Evolutionary conservation across 768 basidiomycete genomes (phyloP), one percentile per base, ranked within the genome.

Genomic region (Suillus occidentalis): DNA sequence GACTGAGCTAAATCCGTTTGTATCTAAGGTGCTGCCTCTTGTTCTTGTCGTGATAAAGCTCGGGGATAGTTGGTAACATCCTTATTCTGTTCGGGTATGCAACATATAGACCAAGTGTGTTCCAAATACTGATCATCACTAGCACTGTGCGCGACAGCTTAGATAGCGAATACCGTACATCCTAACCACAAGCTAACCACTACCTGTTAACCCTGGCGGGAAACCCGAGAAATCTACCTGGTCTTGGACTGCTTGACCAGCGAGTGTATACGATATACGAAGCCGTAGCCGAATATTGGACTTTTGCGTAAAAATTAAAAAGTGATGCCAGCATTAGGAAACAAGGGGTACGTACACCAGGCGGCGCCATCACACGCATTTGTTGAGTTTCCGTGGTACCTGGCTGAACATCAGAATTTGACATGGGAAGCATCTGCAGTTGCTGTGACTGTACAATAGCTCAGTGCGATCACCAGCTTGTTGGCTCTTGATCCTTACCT

Each of bases 391-490:
- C 97, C 18, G 87, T 85, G 10, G 87, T 79, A 1, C 95, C 94
- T 0, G 93, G 89, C 40, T 78, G 79, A 50, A 99, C 83, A 61
- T 86, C 89, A 13, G 89, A 82, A 75, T 89, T 95, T 6, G 95
- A 95, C 91, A 99, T 98, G 7, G 97, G 94, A 64, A 95, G 83
- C 97, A 99, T 99, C 76, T 98, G 96, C 63, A 99, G 77, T 75
- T 97, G 95, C 78, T 97, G 96, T 0, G 95, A 92, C 94, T 99
- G 72, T 3, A 55, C 7, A 39, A n/a, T n/a, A 49, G 14, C 7
- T 55, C 60, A 59, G 40, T 25, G 49, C 45, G 39, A 36, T 43
- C 36, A 45, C 57, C 28, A 56, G 14, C 64, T 61, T 18, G 69
- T 36, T 31, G 20, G 14, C 18, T 40, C 63, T 12, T 34, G n/a